Base-by-base conservation (phyloP, 352 stramenopile species). In the Phytophthora capsici region DNA sequence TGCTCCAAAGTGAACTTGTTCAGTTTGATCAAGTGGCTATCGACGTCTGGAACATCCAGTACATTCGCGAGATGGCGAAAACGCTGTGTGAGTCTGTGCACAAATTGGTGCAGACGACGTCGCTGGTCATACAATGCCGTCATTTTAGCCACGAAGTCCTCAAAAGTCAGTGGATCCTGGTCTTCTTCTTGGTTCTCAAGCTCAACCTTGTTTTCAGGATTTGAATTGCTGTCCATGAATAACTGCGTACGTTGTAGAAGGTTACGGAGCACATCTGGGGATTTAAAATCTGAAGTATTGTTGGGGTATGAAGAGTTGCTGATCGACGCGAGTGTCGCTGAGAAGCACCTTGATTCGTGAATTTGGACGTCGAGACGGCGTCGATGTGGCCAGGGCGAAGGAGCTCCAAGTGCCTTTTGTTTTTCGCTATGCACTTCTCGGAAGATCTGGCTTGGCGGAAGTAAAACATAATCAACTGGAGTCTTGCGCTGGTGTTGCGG, bases 1-100 rank as follows among this genome's bases (percentile, higher is more conserved):
- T 77, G 50, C 2, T 45, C 28, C 12, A 72, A 20, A 1, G 48
- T 68, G 44, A 80, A 88, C 13, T 54, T 67, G 36, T 26, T 56
- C 10, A 66, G 23, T 14, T 49, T 52, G 23, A 13, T 52, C 38
- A 46, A 47, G 41, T 54, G 40, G 4, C 6, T 40, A 10, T 57
- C 43, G 13, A 47, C 6, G 23, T 57, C 20, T 28, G 37, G 19
- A 34, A 34, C n/a, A 19, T 22, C 36, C 6, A 73, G 32, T 13
- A 73, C 30, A 6, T 8, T 57, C 17, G 65, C 28, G 25, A 78
- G 70, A 6, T 75, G 62, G 14, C 61, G 52, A 32, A 71, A 38
- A 0, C 71, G 53, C 23, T 69, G 59, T 0, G n/a, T 48, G 7
- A 80, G 62, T n/a, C 57, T 36, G 2, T 54, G 23, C 1, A 77